These are phyloP conservation scores for Pythium rhizo-oryzae DNA, from an alignment of 352 stramenopile species.

Conservation along the genomic window DNA sequence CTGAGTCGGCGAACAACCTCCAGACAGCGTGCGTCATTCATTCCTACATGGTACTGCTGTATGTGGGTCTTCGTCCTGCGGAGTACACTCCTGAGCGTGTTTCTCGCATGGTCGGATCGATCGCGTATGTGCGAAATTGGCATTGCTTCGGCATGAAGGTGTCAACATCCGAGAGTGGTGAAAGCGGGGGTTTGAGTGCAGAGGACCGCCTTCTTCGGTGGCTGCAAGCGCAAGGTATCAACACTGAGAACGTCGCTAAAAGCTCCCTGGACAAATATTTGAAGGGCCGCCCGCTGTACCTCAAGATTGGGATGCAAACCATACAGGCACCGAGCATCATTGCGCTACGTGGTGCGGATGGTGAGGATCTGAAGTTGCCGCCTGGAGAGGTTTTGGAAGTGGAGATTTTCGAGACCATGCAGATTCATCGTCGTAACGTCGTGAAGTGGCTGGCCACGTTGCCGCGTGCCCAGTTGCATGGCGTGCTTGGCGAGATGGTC, in stretches of 20 bases:
- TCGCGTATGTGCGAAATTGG: constrained; percentile 91
- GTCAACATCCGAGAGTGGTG: constrained; percentile 45
- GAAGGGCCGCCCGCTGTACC: constrained; percentile 79
- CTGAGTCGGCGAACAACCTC: constrained; percentile 72
- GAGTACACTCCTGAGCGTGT: constrained; percentile 77
- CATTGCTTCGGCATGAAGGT: constrained; percentile 91
- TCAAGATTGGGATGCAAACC: constrained; percentile 89
- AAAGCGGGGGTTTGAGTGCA: constrained; percentile 54
- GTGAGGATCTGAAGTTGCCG: constrained; percentile 69
- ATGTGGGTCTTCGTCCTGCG: constrained; percentile 63
- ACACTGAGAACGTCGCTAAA: constrained; percentile 83
- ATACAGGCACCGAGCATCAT: constrained; percentile 88
- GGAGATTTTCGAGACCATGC: constrained; percentile 85
- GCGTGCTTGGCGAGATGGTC: constrained; percentile 64
- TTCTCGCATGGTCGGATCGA: constrained; percentile 72
- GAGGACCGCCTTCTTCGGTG: constrained; percentile 85
- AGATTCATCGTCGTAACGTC: constrained; percentile 77
- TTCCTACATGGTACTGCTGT: constrained; percentile 75
- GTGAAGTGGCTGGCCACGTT: constrained; percentile 67
- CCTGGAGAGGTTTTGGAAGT: constrained; percentile 85
- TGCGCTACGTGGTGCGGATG: constrained; percentile 47
- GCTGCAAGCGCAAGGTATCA: constrained; percentile 90
- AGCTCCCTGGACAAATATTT: constrained; percentile 88
- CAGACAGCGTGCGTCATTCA: constrained; percentile 84
- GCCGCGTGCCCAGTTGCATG: constrained; percentile 4